Conservation (phyloP, 805 yeast species). For the Grigorovia transvaalensis region DNA sequence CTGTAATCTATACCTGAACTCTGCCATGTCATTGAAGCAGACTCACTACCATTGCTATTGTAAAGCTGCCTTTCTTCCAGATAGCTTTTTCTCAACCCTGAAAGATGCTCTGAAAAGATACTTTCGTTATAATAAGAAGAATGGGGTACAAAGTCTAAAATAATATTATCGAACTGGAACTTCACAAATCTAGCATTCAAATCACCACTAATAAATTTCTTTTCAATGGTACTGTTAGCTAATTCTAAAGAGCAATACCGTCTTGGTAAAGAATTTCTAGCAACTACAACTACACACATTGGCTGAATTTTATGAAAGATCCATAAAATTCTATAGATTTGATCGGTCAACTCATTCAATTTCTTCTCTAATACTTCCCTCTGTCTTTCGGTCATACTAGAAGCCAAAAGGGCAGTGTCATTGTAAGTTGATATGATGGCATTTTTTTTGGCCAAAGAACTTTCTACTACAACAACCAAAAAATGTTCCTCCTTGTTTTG, state of each 20-base stretch:
- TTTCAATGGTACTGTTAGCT: conserved; percentile 78
- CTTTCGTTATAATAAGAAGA: conserved; percentile 26
- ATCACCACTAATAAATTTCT: conserved; percentile 70
- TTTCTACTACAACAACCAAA: conserved; percentile 79
- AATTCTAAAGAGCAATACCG: conserved; percentile 68
- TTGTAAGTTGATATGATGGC: not conserved
- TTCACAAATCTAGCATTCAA: conserved; percentile 72
- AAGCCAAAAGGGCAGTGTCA: not conserved
- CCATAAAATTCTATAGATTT: conserved; percentile 29
- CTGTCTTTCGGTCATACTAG: conserved; percentile 8
- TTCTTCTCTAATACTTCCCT: conserved; percentile 17
- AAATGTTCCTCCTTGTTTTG: conserved; percentile 51
- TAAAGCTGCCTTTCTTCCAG: conserved; percentile 33
- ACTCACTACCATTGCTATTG: not conserved
- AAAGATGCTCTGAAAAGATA: conserved; percentile 40
- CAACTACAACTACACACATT: conserved; percentile 71
- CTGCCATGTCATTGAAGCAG: conserved; percentile 36
- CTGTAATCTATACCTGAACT: conserved; percentile 74
- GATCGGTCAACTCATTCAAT: conserved; percentile 27
- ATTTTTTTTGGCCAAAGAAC: conserved; percentile 35
- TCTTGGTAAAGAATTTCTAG: conserved; percentile 74
- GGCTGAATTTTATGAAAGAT: conserved; percentile 62
- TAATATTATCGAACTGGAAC: conserved; percentile 37
- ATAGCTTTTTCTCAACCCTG: conserved; percentile 51
- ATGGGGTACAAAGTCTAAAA: conserved; percentile 28